Evolutionary conservation across 2,329 filamentous ascomycete species (phyloP), one percentile per base, ranked within the genome.

Genomic region (Curvularia hawaiiensis): DNA sequence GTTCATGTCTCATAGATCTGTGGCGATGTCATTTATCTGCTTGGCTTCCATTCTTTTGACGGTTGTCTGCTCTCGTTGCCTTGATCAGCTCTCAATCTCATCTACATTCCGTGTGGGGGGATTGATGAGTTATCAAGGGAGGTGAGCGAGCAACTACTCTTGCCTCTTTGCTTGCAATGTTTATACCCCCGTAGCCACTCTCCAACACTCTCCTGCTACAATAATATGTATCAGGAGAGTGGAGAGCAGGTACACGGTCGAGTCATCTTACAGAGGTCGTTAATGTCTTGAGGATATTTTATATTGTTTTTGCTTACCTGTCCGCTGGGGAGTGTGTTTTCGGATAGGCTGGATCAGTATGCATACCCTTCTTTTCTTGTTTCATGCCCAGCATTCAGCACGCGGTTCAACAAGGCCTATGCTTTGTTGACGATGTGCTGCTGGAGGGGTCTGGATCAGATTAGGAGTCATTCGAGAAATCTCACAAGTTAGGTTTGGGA

Each of bases 281-380:
- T 67, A 68, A 68, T 67, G 64, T 68, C 65, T 67, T 62, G 65
- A 68, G 59, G 64, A 67, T 67, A 60, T 65, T 68, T 48, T 58
- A 30, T 33, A 39, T 51, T 43, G 35, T 56, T 50, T 58, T 57
- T 52, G 54, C 39, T 41, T 56, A 54, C 58, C 52, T 52, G 56
- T 63, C 58, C 60, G 58, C 61, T 66, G 61, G 52, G 59, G 62
- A 48, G 64, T 31, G 30, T 31, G 26, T 47, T 50, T 52, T 61
- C 58, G 62, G 63, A 66, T 61, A 44, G 62, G 43, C 50, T 57
- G 50, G 50, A 53, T 35, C 12, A 28, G 24, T 44, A 44, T 38
- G 44, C 43, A 20, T 38, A 14, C 44, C 52, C 50, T 50, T 49
- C 20, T 41, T 18, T 50, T 12, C 26, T 28, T 7, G 44, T 22